phyloP scores from a whole-genome alignment of 495 filamentous ascomycete genomes.

The Barbatosphaeria neglecta region DNA sequence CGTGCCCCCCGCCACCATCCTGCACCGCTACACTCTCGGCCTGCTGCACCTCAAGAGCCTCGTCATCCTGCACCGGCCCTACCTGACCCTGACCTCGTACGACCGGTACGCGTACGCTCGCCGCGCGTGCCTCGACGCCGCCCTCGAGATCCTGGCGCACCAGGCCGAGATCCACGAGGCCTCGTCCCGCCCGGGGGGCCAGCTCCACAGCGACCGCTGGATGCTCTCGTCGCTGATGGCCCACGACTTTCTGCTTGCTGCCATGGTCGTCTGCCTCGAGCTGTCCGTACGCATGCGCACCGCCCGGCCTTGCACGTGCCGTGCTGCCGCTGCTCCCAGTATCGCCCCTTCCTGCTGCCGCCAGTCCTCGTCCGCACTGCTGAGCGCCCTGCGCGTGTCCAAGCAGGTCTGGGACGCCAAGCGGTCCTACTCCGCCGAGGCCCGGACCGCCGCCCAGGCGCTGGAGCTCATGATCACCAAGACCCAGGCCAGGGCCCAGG shows the following conservation, averaged over 20 bases:
- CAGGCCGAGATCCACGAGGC: conserved; percentile 25
- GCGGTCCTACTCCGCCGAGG: not conserved
- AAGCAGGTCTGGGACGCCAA: not conserved
- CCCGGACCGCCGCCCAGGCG: not conserved
- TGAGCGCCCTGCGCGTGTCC: not conserved
- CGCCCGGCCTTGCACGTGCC: too few relatives aligned
- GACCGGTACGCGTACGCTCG: conserved; percentile 13
- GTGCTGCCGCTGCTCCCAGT: too few relatives aligned
- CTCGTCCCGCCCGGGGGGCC: conserved; percentile 22
- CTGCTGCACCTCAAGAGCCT: conserved; percentile 29
- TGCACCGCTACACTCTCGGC: conserved; percentile 28
- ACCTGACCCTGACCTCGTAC: conserved; percentile 18
- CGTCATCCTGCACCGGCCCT: conserved; percentile 31
- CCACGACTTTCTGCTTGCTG: conserved; percentile 38
- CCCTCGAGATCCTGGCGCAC: conserved; percentile 24
- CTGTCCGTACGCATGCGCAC: conserved; percentile 7
- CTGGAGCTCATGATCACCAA: not conserved
- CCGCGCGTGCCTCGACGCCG: conserved; percentile 28
- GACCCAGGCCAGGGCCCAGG: too few relatives aligned
- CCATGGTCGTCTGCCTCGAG: conserved; percentile 42
- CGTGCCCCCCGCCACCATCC: conserved; percentile 24
- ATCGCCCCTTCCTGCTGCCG: too few relatives aligned
- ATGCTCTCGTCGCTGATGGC: conserved; percentile 31
- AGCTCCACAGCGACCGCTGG: conserved; percentile 33
- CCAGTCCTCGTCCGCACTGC: not conserved